These are phyloP conservation scores for Ilyonectria robusta DNA, from an alignment of 2,329 filamentous ascomycete genomes.

Conservation along the genomic window DNA sequence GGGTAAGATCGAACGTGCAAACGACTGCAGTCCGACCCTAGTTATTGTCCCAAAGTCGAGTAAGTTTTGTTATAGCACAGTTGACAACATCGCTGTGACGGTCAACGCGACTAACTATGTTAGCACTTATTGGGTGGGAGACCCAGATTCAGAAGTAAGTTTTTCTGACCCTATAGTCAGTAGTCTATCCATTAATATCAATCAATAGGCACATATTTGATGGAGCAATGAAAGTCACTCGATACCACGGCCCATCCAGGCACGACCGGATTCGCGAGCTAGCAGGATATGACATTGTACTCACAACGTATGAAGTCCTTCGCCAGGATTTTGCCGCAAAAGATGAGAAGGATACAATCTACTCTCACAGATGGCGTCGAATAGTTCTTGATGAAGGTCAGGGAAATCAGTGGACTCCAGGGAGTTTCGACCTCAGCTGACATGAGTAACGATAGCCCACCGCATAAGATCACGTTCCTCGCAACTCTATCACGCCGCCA, in stretches of 20 bases:
- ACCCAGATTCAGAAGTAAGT: no score
- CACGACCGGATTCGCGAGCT: not conserved
- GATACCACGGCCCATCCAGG: slow-evolving; percentile 2
- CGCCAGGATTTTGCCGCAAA: slow-evolving; percentile 18
- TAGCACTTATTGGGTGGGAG: no score
- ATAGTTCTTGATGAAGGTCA: slow-evolving; percentile 57
- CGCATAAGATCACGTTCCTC: slow-evolving; percentile 51
- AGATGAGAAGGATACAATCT: slow-evolving; percentile 38
- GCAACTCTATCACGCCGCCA: slow-evolving; percentile 40
- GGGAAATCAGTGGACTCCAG: slow-evolving; percentile 21
- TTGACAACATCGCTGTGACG: no score
- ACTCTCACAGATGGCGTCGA: slow-evolving; percentile 47
- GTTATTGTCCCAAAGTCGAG: no score
- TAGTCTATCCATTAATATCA: no score
- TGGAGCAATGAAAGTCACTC: slow-evolving; percentile 30
- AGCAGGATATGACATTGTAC: slow-evolving; percentile 39
- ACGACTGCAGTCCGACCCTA: no score
- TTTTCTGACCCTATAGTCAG: no score
- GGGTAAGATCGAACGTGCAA: no score
- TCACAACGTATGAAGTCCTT: slow-evolving; percentile 56
- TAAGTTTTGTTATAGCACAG: no score
- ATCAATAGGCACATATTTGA: no score
- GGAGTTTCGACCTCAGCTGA: no score
- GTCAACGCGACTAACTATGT: no score
- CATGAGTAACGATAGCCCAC: slow-evolving; percentile 44